A percentile compares a stretch with the other conserved stretches of the same genome.
phyloP scores from a whole-genome alignment of 1,139 yeast genomes.

The Diutina sp. region DNA sequence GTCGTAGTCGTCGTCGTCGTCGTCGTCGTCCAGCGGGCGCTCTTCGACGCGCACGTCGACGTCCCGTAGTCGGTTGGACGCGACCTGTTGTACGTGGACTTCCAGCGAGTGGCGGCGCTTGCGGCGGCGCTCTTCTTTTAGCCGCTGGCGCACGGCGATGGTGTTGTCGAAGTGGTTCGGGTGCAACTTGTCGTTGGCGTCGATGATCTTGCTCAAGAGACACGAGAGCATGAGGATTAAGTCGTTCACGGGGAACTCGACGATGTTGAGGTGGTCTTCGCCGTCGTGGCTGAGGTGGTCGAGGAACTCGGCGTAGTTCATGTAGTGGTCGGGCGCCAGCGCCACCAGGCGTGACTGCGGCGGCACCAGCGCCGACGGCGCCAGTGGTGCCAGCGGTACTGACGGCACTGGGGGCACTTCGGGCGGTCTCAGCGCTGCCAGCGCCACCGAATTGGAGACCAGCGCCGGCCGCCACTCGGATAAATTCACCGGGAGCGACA shows the following conservation, averaged over 20 bases:
- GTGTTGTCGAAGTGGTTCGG: conserved; percentile 55
- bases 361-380: background rate
- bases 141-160: conserved; percentile 31
- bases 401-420: background rate
- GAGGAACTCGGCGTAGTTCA: conserved; percentile 31
- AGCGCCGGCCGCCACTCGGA: background rate
- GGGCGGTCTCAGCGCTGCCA: background rate
- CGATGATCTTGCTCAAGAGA: conserved; percentile 71
- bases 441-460: background rate
- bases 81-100: background rate
- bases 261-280: conserved; percentile 62
- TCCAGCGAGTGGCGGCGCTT: background rate
- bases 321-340: conserved; percentile 11
- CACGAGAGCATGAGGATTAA: conserved; percentile 77
- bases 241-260: conserved; percentile 73
- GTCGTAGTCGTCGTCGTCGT: conserved; percentile 13
- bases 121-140: conserved; percentile 18
- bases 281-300: conserved; percentile 6
- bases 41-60: background rate
- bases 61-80: background rate
- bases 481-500: background rate
- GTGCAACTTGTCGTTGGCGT: conserved; percentile 79
- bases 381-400: background rate
- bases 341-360: background rate
- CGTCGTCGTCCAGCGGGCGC: conserved; percentile 4